Percentiles rank a stretch among this genome's conserved stretches.
These are phyloP conservation scores for Aspergillus unguis DNA, from an alignment of 2,329 filamentous ascomycete genomes.

Conservation along the genomic window DNA sequence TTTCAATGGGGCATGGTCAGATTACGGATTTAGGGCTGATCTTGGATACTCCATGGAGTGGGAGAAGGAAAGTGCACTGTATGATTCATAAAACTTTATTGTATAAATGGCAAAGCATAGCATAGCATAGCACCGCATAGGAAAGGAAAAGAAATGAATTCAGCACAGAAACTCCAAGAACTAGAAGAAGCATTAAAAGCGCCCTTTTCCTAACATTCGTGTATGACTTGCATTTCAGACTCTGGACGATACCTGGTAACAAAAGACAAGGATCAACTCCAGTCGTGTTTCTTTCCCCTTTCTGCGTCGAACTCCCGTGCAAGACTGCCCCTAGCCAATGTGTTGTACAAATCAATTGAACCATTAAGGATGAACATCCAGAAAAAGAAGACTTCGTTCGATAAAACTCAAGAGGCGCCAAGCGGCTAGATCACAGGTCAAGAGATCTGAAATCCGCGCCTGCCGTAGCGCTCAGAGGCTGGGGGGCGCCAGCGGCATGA, in stretches of 20 bases:
- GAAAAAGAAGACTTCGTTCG: background rate
- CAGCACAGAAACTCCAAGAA: slow-evolving; percentile 4
- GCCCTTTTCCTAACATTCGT: slow-evolving; percentile 8
- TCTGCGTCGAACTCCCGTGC: background rate
- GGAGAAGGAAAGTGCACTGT: background rate
- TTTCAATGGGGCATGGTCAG: no score
- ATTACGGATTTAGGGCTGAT: background rate
- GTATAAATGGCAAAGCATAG: background rate
- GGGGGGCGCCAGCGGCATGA: slow-evolving; percentile 28
- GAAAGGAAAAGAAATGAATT: background rate
- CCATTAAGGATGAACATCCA: slow-evolving; percentile 2
- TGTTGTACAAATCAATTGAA: slow-evolving; percentile 5
- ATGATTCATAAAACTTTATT: background rate
- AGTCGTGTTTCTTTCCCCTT: background rate
- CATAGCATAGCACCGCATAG: background rate
- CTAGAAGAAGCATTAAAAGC: background rate
- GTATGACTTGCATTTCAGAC: background rate
- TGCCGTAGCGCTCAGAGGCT: slow-evolving; percentile 41
- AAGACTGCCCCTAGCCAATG: background rate
- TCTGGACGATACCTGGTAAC: background rate
- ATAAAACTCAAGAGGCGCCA: background rate
- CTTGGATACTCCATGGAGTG: background rate
- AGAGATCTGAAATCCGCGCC: slow-evolving; percentile 42
- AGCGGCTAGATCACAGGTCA: slow-evolving; percentile 33
- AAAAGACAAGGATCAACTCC: background rate